A percentile compares a stretch with the other conserved stretches of the same genome.
Conservation (phyloP, 257 asterid genomes). For the Knoxia roxburghii region DNA sequence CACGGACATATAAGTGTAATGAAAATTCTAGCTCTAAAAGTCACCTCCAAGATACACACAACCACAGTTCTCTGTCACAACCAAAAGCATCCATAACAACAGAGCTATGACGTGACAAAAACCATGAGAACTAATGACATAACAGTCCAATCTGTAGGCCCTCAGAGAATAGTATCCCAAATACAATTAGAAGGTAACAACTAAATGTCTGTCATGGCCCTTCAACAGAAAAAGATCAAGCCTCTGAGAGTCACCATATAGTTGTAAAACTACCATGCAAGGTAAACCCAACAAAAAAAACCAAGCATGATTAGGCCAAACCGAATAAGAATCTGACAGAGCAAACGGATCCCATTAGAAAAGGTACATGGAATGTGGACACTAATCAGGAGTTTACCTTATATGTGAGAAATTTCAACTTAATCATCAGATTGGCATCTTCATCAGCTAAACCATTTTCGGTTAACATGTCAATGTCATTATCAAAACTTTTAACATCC, state of each 20-base stretch:
- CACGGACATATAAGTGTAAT: not conserved
- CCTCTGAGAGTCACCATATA: not conserved
- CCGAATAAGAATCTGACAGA: not conserved
- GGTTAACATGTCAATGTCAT: slow-evolving; percentile 27
- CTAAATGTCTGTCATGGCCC: not conserved
- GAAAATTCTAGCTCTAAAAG: too few species aligned
- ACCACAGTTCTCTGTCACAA: too few species aligned
- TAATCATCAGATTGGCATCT: slow-evolving; percentile 98
- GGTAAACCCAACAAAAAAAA: slow-evolving; percentile 2
- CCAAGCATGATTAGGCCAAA: slow-evolving; percentile 2
- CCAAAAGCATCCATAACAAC: not conserved
- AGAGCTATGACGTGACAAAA: slow-evolving; percentile 3
- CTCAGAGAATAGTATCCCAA: too few species aligned
- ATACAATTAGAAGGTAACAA: too few species aligned
- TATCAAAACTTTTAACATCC: slow-evolving; percentile 28
- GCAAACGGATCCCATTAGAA: slow-evolving; percentile 4
- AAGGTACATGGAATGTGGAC: not conserved
- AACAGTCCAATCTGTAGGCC: too few species aligned
- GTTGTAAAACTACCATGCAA: not conserved
- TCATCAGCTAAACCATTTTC: slow-evolving; percentile 77
- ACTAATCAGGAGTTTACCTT: slow-evolving; percentile 44
- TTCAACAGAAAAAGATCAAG: not conserved
- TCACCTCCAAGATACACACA: too few species aligned
- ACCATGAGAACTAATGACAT: not conserved
- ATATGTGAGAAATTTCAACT: slow-evolving; percentile 88